A percentile compares a stretch with the other conserved stretches of the same genome.
Evolutionary conservation across 2,329 filamentous ascomycete genomes (phyloP).

Genomic region (Pleomassaria siparia): DNA sequence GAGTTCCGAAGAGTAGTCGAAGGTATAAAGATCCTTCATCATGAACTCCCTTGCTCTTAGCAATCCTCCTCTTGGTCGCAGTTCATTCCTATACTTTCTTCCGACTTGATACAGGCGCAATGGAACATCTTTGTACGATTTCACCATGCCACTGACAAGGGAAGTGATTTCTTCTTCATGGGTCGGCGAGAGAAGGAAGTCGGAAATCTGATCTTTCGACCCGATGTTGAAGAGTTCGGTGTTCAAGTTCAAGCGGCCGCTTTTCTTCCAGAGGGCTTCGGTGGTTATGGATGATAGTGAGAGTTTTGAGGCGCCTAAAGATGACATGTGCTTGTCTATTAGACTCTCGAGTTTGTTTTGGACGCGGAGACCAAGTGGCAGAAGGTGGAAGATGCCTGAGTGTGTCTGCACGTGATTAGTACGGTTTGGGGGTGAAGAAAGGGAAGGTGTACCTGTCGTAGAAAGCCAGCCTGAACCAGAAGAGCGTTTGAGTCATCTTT

Average conservation of each 20-base stretch:
- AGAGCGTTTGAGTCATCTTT: constrained; percentile 46
- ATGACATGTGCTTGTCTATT: constrained; percentile 86
- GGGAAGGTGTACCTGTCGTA: constrained; percentile 42
- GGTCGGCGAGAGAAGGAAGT: constrained; percentile 82
- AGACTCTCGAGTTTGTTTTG: constrained; percentile 84
- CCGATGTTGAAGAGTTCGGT: constrained; percentile 85
- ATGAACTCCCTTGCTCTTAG: constrained; percentile 86
- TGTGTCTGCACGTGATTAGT: constrained; percentile 62
- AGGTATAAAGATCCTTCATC: constrained; percentile 99
- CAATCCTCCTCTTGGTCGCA: constrained; percentile 82
- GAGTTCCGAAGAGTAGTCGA: constrained; percentile 68
- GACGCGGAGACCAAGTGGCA: constrained; percentile 83
- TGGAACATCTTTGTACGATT: constrained; percentile 84
- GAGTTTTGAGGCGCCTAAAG: constrained; percentile 77
- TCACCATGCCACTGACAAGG: constrained; percentile 70
- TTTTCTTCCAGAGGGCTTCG: constrained; percentile 78
- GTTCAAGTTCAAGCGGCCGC: constrained; percentile 74
- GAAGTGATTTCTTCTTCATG: constrained; percentile 96
- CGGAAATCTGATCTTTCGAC: constrained; percentile 75
- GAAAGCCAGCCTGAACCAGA: constrained; percentile 49
- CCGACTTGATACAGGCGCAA: constrained; percentile 88
- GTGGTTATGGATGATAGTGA: constrained; percentile 84
- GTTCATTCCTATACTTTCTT: constrained; percentile 92
- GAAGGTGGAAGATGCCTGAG: constrained; percentile 86
- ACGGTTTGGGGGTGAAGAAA: neutral